Percentiles rank a stretch among this genome's conserved stretches.
phyloP scores from a whole-genome alignment of 2,329 filamentous ascomycete genomes.

The Aureobasidium sp. region DNA sequence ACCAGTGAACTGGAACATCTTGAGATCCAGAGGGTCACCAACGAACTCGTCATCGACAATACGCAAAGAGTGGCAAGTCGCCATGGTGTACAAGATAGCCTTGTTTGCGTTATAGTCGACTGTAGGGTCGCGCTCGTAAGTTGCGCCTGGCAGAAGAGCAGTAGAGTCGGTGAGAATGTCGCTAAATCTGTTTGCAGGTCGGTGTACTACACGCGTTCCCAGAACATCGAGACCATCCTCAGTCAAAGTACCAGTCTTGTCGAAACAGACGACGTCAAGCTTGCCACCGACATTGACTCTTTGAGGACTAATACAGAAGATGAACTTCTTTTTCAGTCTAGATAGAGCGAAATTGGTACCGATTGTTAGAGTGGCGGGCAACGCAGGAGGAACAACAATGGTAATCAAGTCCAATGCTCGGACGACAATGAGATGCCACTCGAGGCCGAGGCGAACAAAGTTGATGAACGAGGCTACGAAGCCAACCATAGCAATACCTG shows the following conservation, averaged over 20 bases:
- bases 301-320: constrained; percentile 97
- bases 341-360: constrained; percentile 91
- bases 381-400: constrained; percentile 89
- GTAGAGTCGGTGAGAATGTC: constrained; percentile 62
- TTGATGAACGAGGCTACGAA: constrained; percentile 90
- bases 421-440: constrained; percentile 85
- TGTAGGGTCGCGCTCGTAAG: constrained; percentile 50
- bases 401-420: constrained; percentile 92
- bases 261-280: constrained; percentile 91
- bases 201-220: constrained; percentile 70
- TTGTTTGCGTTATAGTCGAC: constrained; percentile 53
- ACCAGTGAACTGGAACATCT: constrained; percentile 96
- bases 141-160: constrained; percentile 47
- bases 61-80: constrained; percentile 87
- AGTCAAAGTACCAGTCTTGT: constrained; percentile 97
- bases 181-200: constrained; percentile 56
- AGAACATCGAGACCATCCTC: constrained; percentile 94
- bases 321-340: constrained; percentile 76
- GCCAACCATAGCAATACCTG: constrained; percentile 69
- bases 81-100: constrained; percentile 85
- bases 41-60: constrained; percentile 81
- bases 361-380: constrained; percentile 91
- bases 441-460: constrained; percentile 74
- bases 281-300: constrained; percentile 95
- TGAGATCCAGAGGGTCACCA: constrained; percentile 88